Conservation (phyloP, 1,139 yeast species). For the Spencermartinsiella ligniputridi region DNA sequence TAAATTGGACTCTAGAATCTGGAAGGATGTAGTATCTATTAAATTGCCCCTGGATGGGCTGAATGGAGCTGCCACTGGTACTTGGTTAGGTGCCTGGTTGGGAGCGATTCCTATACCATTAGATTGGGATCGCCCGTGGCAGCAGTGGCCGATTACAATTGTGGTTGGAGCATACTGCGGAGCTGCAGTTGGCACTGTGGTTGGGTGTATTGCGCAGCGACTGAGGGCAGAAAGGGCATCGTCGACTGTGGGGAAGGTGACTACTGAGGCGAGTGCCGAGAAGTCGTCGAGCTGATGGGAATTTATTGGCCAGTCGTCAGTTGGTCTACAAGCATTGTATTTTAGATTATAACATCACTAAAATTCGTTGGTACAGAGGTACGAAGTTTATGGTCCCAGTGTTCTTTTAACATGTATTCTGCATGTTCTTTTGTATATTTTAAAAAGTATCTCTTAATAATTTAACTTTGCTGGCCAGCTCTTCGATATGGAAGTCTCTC, state of each 20-base stretch:
- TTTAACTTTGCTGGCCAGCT: conserved; percentile 28
- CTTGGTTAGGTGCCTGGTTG: conserved; percentile 78
- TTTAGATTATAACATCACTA: too few species aligned
- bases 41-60: conserved; percentile 30
- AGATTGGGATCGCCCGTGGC: conserved; percentile 99
- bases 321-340: too few species aligned
- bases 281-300: too few species aligned
- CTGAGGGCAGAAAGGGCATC: too few species aligned
- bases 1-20: conserved; percentile 48
- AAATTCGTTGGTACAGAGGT: too few species aligned
- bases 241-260: too few species aligned
- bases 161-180: conserved; percentile 79
- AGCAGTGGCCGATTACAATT: conserved; percentile 91
- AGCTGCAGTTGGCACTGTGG: conserved; percentile 49
- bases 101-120: conserved; percentile 93
- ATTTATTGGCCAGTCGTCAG: too few species aligned
- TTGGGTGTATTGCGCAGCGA: conserved; percentile 20
- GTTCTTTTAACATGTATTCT: too few species aligned
- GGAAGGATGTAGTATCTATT: conserved; percentile 40
- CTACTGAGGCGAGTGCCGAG: too few species aligned
- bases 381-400: too few species aligned
- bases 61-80: conserved; percentile 43
- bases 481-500: conserved; percentile 36
- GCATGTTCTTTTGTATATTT: too few species aligned
- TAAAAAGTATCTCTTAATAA: too few species aligned